Base-by-base conservation (phyloP, 2,329 filamentous ascomycete genomes). In the Fusarium sambucinum region DNA sequence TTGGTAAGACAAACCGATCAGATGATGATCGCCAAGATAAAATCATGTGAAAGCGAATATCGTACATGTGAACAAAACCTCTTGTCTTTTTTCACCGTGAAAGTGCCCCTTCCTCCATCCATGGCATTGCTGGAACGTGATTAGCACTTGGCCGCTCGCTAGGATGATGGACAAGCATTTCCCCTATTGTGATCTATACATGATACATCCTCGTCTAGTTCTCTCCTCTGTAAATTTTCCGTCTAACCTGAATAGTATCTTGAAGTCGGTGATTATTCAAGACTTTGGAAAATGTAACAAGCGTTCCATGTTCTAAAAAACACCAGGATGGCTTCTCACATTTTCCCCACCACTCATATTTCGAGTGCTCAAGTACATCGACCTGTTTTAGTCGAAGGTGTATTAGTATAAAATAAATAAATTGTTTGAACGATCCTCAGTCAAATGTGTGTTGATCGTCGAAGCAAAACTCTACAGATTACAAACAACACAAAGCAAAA, bases 151-250 rank as follows among this genome's bases (percentile, higher is more conserved):
- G 38, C 13, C 60, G 57, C 23, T 59, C 48, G 7, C 13, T 6
- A n/a, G 53, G 58, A 1, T 12, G n/a, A 23, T 47, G 71, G 2
- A 40, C 25, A 5, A 66, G 37, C 66, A 68, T 69, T 35, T 33
- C 50, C 14, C 21, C 40, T 7, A 70, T 55, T 56, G 70, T 58
- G 2, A 45, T 33, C n/a, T 48, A 29, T 3, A 4, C 33, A 17
- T 35, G 33, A n/a, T n/a, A n/a, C 55, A 32, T 57, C 32, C 3
- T 62, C 33, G 30, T 29, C 29, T 1, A 63, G 19, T 11, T n/a
- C n/a, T 21, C 25, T 7, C 29, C 53, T 42, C 57, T 59, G 17
- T n/a, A 12, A 50, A 17, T 55, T 30, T 32, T 6, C 6, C 11
- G 30, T 14, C 58, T 35, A 6, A 57, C 17, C 35, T 66, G 59